Evolutionary conservation across 1,284 basidiomycete genomes (phyloP), one percentile per base, ranked within the genome.

Genomic region (Mycosarcoma mackinlayi): DNA sequence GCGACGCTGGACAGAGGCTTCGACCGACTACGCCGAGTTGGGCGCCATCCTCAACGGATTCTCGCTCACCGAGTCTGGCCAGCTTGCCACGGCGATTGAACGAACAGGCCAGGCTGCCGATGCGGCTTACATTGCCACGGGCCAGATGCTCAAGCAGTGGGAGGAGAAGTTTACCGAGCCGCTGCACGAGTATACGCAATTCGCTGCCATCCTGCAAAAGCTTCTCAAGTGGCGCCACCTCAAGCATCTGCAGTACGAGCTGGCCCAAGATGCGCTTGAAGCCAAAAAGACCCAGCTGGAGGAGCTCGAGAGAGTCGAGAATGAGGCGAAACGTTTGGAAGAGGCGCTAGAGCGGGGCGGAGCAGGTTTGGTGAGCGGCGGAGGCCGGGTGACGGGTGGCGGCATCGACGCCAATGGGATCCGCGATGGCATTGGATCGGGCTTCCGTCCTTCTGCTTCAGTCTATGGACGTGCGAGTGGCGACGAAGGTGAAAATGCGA

Each of bases 171-270:
- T 94, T 86, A 92, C 93, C 14, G 96, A 99, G 82, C 96, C 96
- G 3, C 84, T 98, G 47, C 92, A 96, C 78, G 94, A 97, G 81
- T 98, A 98, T 83, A 86, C 90, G 34, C 95, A 98, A 83, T 99
- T 98, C 81, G 93, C 92, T 8, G 86, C 88, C 11, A 94, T 98
- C 76, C 96, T 99, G 85, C 94, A 93, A 85, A 91, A 92, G 78
- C 86, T 98, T 21, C 88, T 99, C 47, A 89, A 89, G 1, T 99
- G 96, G 85, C 90, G 96, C 28, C 96, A 98, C 83, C 92, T 95
- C 84, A 98, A 98, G 84, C 94, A 99, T 75, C 91, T 95, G 10
- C 96, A 99, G 83, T 94, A 91, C 78, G 96, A 98, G 84, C 91
- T 96, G 86, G 95, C 95, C 0, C 92, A 94, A 81, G 95, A 98